These are phyloP conservation scores for Gyrodon lividus DNA, from an alignment of 768 basidiomycete species.

Conservation along the genomic window DNA sequence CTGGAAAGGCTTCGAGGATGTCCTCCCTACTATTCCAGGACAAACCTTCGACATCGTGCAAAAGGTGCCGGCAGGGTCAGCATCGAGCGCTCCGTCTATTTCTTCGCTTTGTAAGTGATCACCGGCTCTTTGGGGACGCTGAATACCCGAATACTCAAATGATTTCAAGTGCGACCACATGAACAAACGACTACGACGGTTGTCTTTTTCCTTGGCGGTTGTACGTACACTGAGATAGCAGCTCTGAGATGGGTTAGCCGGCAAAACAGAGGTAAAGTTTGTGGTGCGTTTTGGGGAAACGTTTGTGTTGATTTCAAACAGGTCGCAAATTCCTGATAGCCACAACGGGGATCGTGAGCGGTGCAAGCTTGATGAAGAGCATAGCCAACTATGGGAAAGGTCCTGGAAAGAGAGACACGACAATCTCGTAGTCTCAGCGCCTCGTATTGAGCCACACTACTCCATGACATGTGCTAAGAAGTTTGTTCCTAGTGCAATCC, in stretches of 20 bases:
- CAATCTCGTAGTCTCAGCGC: constrained; percentile 31
- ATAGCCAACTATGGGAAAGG: constrained; percentile 47
- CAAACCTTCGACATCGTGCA: constrained; percentile 78
- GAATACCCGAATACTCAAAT: neutral
- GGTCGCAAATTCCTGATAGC: constrained; percentile 87
- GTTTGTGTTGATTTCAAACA: constrained; percentile 32
- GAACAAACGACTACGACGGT: constrained; percentile 79
- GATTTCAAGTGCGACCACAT: constrained; percentile 41
- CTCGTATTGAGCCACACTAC: constrained; percentile 2
- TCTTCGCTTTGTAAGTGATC: constrained; percentile 36
- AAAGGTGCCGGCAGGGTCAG: constrained; percentile 34
- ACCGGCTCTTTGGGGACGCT: neutral
- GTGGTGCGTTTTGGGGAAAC: constrained; percentile 2
- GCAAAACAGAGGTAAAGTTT: constrained; percentile 70
- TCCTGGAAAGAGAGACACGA: constrained; percentile 40
- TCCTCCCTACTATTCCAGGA: constrained; percentile 78
- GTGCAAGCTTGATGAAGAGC: constrained; percentile 67
- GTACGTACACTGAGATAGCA: constrained; percentile 96
- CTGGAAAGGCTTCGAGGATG: constrained; percentile 98
- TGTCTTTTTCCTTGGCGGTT: constrained; percentile 96
- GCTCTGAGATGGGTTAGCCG: constrained; percentile 90
- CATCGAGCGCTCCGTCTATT: constrained; percentile 26
- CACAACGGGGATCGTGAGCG: constrained; percentile 89
- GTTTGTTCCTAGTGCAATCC: constrained; percentile 13
- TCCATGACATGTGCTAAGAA: constrained; percentile 13